phyloP scores from a whole-genome alignment of 1,139 yeast genomes.

The Blastobotrys malaysiensis region DNA sequence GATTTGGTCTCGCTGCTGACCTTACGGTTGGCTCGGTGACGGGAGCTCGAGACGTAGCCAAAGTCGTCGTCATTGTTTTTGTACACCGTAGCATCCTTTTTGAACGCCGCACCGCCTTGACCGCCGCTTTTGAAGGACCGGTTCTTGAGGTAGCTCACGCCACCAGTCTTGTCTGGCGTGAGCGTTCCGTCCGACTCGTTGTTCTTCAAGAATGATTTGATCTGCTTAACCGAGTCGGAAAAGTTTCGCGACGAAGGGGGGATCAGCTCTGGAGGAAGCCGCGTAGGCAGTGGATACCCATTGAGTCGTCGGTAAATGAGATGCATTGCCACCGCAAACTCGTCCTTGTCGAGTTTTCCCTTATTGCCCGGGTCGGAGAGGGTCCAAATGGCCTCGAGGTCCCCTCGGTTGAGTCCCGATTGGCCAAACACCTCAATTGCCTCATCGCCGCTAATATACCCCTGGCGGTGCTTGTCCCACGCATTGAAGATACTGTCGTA shows the following conservation, averaged over 20 bases:
- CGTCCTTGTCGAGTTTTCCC: slow-evolving; percentile 74
- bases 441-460: slow-evolving; percentile 70
- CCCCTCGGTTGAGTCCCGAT: slow-evolving; percentile 80
- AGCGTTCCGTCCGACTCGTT: slow-evolving; percentile 22
- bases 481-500: slow-evolving; percentile 85
- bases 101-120: slow-evolving; percentile 32
- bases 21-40: slow-evolving; percentile 42
- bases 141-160: slow-evolving; percentile 24
- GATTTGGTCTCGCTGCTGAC: slow-evolving; percentile 2
- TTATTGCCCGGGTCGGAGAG: slow-evolving; percentile 86
- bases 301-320: slow-evolving; percentile 78
- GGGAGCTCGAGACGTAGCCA: slow-evolving; percentile 59
- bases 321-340: slow-evolving; percentile 92
- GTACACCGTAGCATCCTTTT: slow-evolving; percentile 49
- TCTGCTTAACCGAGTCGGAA: slow-evolving; percentile 43
- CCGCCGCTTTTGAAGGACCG: slow-evolving; percentile 32
- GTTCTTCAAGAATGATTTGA: slow-evolving; percentile 43
- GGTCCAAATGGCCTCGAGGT: slow-evolving; percentile 89
- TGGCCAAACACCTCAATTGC: slow-evolving; percentile 87
- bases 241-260: slow-evolving; percentile 74
- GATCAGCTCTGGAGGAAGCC: slow-evolving; percentile 51
- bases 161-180: slow-evolving; percentile 19
- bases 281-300: slow-evolving; percentile 74
- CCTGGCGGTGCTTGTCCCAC: slow-evolving; percentile 69
- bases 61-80: slow-evolving; percentile 59